Conservation (phyloP, 73 alveolate genomes). For the Stentor coeruleus region DNA sequence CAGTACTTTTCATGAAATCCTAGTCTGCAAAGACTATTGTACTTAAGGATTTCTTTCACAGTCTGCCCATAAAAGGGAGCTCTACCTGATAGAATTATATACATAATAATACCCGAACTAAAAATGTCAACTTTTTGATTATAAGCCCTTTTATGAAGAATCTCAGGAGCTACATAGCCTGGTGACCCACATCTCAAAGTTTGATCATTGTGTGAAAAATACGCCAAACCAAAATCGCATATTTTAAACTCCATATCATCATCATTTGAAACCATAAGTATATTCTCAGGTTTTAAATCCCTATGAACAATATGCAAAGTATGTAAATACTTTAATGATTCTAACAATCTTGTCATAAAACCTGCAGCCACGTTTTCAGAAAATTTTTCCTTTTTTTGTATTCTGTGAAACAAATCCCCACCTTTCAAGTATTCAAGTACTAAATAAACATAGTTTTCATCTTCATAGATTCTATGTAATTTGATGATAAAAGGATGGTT, state of each 20-base stretch:
- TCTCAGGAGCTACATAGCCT: slow-evolving; percentile 80
- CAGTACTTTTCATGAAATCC: no score
- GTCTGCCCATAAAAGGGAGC: slow-evolving; percentile 40
- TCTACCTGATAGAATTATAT: slow-evolving; percentile 58
- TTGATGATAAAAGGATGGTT: slow-evolving; percentile 29
- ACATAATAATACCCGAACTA: slow-evolving; percentile 60
- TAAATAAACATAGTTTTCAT: slow-evolving; percentile 36
- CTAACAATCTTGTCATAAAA: background rate
- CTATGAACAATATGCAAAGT: slow-evolving; percentile 57
- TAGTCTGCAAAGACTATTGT: no score
- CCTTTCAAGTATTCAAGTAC: slow-evolving; percentile 54
- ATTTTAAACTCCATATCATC: slow-evolving; percentile 51
- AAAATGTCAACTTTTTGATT: slow-evolving; percentile 57
- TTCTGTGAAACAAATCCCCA: slow-evolving; percentile 41
- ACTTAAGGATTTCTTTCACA: background rate
- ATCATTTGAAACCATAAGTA: slow-evolving; percentile 48
- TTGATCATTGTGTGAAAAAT: slow-evolving; percentile 28
- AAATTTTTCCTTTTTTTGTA: slow-evolving; percentile 12
- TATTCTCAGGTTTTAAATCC: slow-evolving; percentile 70
- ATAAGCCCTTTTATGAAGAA: slow-evolving; percentile 52
- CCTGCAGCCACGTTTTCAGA: background rate
- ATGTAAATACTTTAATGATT: slow-evolving; percentile 45
- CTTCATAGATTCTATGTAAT: slow-evolving; percentile 50
- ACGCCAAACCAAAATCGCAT: slow-evolving; percentile 60
- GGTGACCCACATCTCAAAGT: slow-evolving; percentile 55